Evolutionary conservation across 169 alveolate genomes (phyloP), one percentile per base, ranked within the genome.

Genomic region (Plasmodium blacklocki): DNA sequence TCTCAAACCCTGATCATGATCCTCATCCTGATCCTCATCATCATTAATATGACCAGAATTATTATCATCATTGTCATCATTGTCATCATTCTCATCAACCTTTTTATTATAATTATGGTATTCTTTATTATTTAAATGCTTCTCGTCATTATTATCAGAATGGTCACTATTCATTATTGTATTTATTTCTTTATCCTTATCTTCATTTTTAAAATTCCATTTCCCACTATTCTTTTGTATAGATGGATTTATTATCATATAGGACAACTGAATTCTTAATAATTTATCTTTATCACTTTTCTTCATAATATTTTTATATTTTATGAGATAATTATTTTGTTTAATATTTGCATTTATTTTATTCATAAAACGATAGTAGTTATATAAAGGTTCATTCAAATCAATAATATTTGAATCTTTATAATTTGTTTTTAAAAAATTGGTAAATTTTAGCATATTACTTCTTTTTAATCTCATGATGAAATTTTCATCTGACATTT

Each of bases 201-300:
- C 91, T 29, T 83, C 91, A 52, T n/a, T 83, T 62, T 83, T 83
- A 26, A 83, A 83, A 49, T 83, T 83, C 80, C 80, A 83, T 21
- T 83, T 83, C n/a, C 91, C 91, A 58, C 71, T 83, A 68, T 68
- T 83, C 29, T 68, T 83, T 60, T 83, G 91, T 11, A 83, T 83
- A 0, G 85, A 83, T 26, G 91, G 80, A 59, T 83, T 83, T 83
- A 83, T 83, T 9, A 83, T 83, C 91, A 83, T 83, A 21, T 83
- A 83, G 15, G 91, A 83, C 7, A 83, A 62, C 11, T 83, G 91
- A 6, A 83, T 83, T 73, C 85, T 50, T 18, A 83, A 54, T 1
- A 83, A 32, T 21, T 83, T 83, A 1, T 83, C 91, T 39, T 83
- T 83, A 62, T 83, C 91, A 67, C 91, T 83, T 21, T 83, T 68